phyloP scores from a whole-genome alignment of 768 basidiomycete genomes.

The Suillus subalutaceus region DNA sequence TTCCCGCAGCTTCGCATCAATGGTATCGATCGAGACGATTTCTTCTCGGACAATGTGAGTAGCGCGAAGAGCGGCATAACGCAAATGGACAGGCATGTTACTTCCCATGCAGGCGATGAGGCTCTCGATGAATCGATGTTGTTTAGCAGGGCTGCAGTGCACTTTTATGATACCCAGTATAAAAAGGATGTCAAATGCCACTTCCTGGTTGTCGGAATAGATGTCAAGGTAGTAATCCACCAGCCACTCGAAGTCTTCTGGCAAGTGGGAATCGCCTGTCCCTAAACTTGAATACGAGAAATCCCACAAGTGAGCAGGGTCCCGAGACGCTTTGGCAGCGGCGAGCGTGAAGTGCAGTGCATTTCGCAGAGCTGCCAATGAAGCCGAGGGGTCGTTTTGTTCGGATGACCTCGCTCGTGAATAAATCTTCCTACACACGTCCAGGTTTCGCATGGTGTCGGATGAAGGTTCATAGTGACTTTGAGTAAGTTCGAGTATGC shows the following conservation, averaged over 20 bases:
- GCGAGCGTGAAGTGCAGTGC: background rate
- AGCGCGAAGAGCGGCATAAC: background rate
- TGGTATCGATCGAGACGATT: background rate
- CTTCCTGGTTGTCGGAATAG: background rate
- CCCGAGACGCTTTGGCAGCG: background rate
- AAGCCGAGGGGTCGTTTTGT: no score
- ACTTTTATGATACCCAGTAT: background rate
- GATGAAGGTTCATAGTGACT: background rate
- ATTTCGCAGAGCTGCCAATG: no score
- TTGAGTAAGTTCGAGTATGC: background rate
- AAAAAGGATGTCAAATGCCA: background rate
- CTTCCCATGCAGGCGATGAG: background rate
- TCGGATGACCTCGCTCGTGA: background rate
- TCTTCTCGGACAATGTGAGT: background rate
- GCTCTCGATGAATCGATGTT: background rate
- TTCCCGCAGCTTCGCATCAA: background rate
- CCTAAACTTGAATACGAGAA: no score
- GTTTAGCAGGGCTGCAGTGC: background rate
- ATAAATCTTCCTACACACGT: background rate
- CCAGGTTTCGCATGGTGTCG: background rate
- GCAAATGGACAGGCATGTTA: background rate
- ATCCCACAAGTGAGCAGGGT: background rate
- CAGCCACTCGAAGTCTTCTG: background rate
- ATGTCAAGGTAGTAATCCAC: background rate
- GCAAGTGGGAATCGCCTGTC: background rate